Base-by-base conservation (phyloP, 495 filamentous ascomycete genomes). In the Podospora bellae-mahoneyi region DNA sequence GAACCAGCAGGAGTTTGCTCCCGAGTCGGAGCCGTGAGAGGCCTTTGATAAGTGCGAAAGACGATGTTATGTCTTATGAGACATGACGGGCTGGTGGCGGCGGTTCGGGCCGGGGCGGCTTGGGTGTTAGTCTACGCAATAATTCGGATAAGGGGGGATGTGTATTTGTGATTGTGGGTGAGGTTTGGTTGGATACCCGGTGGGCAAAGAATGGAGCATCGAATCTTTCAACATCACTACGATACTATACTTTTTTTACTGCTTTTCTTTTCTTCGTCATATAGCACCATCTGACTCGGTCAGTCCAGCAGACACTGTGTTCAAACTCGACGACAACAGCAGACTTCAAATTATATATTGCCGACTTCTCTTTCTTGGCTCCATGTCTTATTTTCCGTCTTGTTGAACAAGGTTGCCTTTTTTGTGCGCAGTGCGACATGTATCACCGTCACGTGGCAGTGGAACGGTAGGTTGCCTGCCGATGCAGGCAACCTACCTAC, bases 171-270 rank as follows among this genome's bases (percentile, higher is more conserved):
- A 48, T 3, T 48, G 9, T 48, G 39, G 15, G 39, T 48, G 39
- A 48, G 15, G 39, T 7, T 19, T 58, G 5, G 55, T 26, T 58
- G 55, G 55, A 58, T 58, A 58, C 55, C 55, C 55, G 55, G 55
- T 19, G 55, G 55, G 4, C n/a, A 58, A 58, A n/a, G 23, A 26
- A 58, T 19, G 55, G 23, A 58, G 23, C n/a, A 58, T 20, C n/a
- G 23, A 19, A 58, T 20, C 7, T 20, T 48, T 48, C 6, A 10
- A 48, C 39, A 19, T 58, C 55, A 58, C 55, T 58, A 19, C 5
- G n/a, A n/a, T 62, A 19, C 44, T 48, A 5, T 28, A 23, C 44
- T 61, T 23, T 26, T 61, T 62, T 54, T 62, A 20, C 23, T 58
- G 1, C 55, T 58, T 58, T 58, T 58, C 55, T 58, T 58, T 58